Percentiles rank a stretch among this genome's conserved stretches.
These are phyloP conservation scores for Solanum rostratum DNA, from an alignment of 257 asterid genomes.

Conservation along the genomic window DNA sequence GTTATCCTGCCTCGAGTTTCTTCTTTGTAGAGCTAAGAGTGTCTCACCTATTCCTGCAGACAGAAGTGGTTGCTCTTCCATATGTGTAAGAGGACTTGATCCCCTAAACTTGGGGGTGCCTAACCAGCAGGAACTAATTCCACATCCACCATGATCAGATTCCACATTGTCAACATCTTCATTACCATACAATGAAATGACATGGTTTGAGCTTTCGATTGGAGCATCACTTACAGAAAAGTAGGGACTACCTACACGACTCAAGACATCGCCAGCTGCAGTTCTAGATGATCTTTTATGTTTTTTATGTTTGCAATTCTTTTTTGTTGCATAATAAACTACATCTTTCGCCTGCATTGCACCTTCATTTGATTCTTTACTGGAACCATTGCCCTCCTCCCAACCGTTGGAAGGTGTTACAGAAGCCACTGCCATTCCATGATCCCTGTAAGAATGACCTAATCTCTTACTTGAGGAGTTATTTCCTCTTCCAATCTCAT, in stretches of 20 bases:
- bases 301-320: constrained; percentile 11
- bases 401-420: constrained; percentile 14
- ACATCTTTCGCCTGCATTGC: constrained; percentile 14
- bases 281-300: constrained; percentile 19
- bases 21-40: constrained; percentile 2
- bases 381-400: constrained; percentile 33
- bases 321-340: constrained; percentile 5
- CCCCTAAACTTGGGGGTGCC: constrained; percentile 40
- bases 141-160: constrained; percentile 57
- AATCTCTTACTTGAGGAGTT: constrained; percentile 21
- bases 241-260: constrained; percentile 37
- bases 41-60: constrained; percentile 11
- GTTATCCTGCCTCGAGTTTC: constrained; percentile 10
- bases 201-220: constrained; percentile 15
- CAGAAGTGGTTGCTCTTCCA: constrained; percentile 52
- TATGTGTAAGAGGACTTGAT: constrained; percentile 18
- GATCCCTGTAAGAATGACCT: constrained; percentile 19
- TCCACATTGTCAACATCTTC: constrained; percentile 40
- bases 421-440: constrained; percentile 17
- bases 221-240: constrained; percentile 21
- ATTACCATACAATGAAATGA: constrained; percentile 22
- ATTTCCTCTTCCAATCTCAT: constrained; percentile 10
- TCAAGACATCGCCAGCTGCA: constrained; percentile 27
- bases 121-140: constrained; percentile 70
- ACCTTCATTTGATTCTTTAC: constrained; percentile 41